A percentile compares a stretch with the other conserved stretches of the same genome.
These are phyloP conservation scores for Phalaenopsis hybrid DNA, from an alignment of 116 monocot genomes.

Conservation along the genomic window DNA sequence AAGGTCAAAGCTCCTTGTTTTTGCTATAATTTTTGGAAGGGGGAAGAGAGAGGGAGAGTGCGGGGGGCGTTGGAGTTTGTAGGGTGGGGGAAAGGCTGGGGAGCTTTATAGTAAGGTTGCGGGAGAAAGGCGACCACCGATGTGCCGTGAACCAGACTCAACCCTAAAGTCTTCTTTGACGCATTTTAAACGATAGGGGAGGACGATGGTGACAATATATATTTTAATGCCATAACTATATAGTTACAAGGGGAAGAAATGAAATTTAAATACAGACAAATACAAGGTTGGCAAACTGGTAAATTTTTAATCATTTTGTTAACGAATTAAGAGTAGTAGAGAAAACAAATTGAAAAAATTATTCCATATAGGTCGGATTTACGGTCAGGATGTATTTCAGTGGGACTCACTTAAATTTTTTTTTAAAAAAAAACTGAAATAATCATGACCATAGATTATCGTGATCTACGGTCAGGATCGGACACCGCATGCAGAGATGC, in stretches of 20 bases:
- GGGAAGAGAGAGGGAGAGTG: neutral
- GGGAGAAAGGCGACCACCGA: neutral
- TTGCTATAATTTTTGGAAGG: neutral
- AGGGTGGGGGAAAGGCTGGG: neutral
- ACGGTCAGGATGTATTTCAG: no score
- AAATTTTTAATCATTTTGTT: no score
- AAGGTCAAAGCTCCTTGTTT: neutral
- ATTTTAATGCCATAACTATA: neutral
- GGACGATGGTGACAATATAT: neutral
- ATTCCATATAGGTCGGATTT: no score
- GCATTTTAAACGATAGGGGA: slow-evolving; percentile 4
- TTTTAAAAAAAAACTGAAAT: no score
- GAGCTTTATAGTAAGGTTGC: slow-evolving; percentile 11
- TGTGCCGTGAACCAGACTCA: slow-evolving; percentile 14
- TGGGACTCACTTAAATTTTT: no score
- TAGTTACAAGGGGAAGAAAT: neutral
- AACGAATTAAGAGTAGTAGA: no score
- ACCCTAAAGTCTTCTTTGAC: neutral
- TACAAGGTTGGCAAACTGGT: no score
- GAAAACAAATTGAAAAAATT: no score
- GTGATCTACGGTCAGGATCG: no score
- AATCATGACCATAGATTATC: no score
- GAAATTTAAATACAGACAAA: no score
- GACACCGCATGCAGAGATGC: no score
- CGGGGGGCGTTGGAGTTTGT: neutral